A percentile compares a stretch with the other conserved stretches of the same genome.
phyloP scores from a whole-genome alignment of 495 filamentous ascomycete species.

The Talaromyces nanjingensis region DNA sequence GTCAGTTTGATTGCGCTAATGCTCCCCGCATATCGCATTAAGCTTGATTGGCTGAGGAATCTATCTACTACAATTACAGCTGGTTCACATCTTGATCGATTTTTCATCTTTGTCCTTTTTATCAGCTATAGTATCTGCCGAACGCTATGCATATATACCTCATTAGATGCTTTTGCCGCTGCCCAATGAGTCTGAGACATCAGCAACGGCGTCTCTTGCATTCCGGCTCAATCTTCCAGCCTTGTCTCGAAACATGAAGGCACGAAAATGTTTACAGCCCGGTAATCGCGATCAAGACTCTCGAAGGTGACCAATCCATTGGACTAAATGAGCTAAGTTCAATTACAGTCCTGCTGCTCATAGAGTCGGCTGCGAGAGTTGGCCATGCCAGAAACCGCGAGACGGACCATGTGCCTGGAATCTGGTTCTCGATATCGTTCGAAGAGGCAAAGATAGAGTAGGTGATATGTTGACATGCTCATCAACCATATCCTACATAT shows the following conservation, averaged over 20 bases:
- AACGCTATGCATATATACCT: no score
- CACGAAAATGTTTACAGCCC: neutral
- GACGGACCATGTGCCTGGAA: neutral
- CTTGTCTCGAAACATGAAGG: no score
- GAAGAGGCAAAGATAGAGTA: neutral
- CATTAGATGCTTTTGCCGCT: no score
- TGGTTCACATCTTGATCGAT: no score
- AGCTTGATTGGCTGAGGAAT: neutral
- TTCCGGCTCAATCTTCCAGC: no score
- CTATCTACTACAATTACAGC: no score
- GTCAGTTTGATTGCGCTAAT: neutral
- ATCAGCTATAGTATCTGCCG: no score
- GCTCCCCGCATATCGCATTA: neutral
- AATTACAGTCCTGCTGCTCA: neutral
- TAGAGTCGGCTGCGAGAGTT: neutral
- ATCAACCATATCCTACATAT: neutral
- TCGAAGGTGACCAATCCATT: neutral
- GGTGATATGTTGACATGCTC: neutral
- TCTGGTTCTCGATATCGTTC: neutral
- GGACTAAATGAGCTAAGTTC: neutral
- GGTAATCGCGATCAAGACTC: neutral
- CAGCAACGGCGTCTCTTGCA: no score
- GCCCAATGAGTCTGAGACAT: no score
- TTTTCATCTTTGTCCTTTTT: no score
- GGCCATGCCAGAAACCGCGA: neutral